These are phyloP conservation scores for Phalaenopsis equestris DNA, from an alignment of 106 monocot species.

Conservation along the genomic window DNA sequence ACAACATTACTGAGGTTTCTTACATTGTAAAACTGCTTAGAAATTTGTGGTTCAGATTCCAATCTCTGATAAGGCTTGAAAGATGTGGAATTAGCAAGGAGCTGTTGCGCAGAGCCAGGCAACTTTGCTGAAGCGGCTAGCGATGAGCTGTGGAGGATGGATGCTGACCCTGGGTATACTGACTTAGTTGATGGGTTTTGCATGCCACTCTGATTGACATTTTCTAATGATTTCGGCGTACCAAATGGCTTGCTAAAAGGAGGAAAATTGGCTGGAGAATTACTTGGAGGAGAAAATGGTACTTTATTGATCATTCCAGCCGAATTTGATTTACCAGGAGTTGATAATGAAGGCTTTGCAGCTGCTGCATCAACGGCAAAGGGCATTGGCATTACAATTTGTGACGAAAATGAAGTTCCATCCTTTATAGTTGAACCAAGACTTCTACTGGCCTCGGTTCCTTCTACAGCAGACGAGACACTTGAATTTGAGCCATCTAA, in stretches of 20 bases:
- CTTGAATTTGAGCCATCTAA: slow-evolving; percentile 10
- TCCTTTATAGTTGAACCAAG: slow-evolving; percentile 9
- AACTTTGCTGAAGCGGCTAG: slow-evolving; percentile 6
- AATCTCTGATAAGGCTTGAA: slow-evolving; percentile 22
- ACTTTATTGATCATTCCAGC: slow-evolving; percentile 4
- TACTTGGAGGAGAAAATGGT: slow-evolving; percentile 11
- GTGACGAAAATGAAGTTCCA: slow-evolving; percentile 15
- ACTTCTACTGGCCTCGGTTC: not conserved
- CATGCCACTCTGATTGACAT: slow-evolving; percentile 10
- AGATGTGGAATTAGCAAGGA: slow-evolving; percentile 20
- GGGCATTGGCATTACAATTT: slow-evolving; percentile 15
- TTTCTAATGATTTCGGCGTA: slow-evolving; percentile 12
- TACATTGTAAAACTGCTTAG: slow-evolving; percentile 79
- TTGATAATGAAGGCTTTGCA: slow-evolving; percentile 17
- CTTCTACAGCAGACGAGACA: not conserved
- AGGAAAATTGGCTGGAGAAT: slow-evolving; percentile 7
- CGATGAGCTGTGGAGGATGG: slow-evolving; percentile 14
- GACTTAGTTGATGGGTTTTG: slow-evolving; percentile 8
- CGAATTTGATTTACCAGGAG: slow-evolving; percentile 8
- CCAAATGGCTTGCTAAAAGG: slow-evolving; percentile 14
- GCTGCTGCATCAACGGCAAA: slow-evolving; percentile 8
- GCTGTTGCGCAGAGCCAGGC: slow-evolving; percentile 9
- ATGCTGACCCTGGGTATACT: slow-evolving; percentile 14
- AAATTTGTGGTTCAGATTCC: slow-evolving; percentile 40
- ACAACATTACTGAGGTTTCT: slow-evolving; percentile 7